Conservation (phyloP, 257 asterid species). For the Dorcoceras hygrometricum region DNA sequence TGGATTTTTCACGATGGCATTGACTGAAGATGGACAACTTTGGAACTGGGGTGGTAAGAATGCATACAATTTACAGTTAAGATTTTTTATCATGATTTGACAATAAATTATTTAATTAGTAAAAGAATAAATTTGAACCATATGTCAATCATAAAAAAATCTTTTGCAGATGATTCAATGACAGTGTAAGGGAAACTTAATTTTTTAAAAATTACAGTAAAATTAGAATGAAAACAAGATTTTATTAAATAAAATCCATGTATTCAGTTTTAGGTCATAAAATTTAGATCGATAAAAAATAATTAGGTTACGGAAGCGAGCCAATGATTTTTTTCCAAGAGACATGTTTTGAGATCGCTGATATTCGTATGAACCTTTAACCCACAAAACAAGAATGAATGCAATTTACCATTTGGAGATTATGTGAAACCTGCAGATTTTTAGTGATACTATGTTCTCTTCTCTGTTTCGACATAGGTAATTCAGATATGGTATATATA, state of each 20-base stretch:
- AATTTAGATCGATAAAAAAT: no score
- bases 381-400: neutral
- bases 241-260: no score
- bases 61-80: conserved; percentile 7
- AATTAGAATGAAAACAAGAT: no score
- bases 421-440: no score
- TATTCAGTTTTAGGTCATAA: no score
- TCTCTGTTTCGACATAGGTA: no score
- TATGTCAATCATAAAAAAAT: neutral
- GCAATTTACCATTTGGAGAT: neutral
- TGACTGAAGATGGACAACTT: conserved; percentile 79
- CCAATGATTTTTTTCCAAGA: neutral
- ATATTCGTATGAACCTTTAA: neutral
- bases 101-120: neutral
- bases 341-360: neutral
- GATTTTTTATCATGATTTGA: neutral
- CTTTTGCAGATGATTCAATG: neutral
- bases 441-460: no score
- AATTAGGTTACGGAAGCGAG: neutral
- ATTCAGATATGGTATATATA: no score
- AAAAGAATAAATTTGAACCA: neutral
- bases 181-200: neutral
- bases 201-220: no score
- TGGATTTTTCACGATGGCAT: conserved; percentile 94
- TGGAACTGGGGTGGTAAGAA: conserved; percentile 98